Evolutionary conservation across 148 eudicot genomes (phyloP).

Genomic region (Agrostemma githago): DNA sequence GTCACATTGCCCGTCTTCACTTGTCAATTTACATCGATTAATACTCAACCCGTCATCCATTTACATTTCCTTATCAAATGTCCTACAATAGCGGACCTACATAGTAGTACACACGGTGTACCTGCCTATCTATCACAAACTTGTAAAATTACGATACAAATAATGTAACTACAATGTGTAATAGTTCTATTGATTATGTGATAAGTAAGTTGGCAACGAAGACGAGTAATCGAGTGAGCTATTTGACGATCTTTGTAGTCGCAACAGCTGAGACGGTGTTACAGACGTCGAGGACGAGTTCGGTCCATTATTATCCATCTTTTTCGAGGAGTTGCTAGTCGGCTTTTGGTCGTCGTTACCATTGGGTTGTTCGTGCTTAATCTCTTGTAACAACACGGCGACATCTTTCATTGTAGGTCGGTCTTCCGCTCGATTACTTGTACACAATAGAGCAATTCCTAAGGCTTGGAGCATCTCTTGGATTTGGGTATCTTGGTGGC

Average conservation of each 20-base stretch:
- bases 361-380: constrained; percentile 45
- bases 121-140: constrained; percentile 3
- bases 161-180: background rate
- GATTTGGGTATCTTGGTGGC: constrained; percentile 61
- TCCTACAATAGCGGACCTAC: constrained; percentile 10
- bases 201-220: constrained; percentile 40
- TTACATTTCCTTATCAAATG: constrained; percentile 22
- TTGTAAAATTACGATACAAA: background rate
- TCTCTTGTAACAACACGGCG: constrained; percentile 58
- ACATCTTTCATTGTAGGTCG: constrained; percentile 96
- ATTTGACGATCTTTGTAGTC: constrained; percentile 51
- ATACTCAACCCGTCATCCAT: constrained; percentile 6
- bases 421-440: constrained; percentile 65
- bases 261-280: constrained; percentile 46
- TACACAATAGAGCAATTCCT: constrained; percentile 79
- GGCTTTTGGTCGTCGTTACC: constrained; percentile 44
- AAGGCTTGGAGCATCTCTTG: constrained; percentile 92
- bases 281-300: constrained; percentile 42
- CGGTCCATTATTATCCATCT: constrained; percentile 16
- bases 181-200: constrained; percentile 19
- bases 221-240: constrained; percentile 60
- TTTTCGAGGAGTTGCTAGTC: constrained; percentile 14
- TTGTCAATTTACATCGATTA: constrained; percentile 14
- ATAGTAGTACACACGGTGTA: background rate
- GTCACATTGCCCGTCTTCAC: constrained; percentile 4